phyloP scores from a whole-genome alignment of 164 flowering plant species.

The Umbellularia californica region DNA sequence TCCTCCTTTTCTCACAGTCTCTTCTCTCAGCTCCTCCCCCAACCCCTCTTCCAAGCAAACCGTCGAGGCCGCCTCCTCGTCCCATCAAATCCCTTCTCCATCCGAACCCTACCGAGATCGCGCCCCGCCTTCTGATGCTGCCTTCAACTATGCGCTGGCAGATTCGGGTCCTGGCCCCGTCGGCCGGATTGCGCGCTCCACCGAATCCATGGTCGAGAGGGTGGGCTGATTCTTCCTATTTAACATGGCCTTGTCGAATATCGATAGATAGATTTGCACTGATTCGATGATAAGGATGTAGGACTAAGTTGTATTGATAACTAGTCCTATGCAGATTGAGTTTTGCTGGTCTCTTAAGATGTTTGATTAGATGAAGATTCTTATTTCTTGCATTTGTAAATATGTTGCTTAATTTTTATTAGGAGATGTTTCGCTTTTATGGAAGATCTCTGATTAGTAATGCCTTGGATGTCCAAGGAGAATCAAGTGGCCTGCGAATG shows the following conservation, averaged over 20 bases:
- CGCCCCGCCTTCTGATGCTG: slow-evolving; percentile 17
- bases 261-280: neutral
- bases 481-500: too few species aligned
- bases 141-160: slow-evolving; percentile 31
- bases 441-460: too few species aligned
- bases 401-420: too few species aligned
- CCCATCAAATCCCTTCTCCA: slow-evolving; percentile 3
- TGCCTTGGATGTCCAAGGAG: too few species aligned
- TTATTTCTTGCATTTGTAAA: too few species aligned
- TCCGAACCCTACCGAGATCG: slow-evolving; percentile 20
- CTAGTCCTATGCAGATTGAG: neutral
- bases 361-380: too few species aligned
- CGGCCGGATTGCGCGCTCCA: slow-evolving; percentile 37
- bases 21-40: neutral
- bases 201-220: slow-evolving; percentile 68
- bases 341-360: too few species aligned
- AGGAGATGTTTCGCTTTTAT: too few species aligned
- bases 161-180: slow-evolving; percentile 32
- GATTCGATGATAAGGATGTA: too few species aligned
- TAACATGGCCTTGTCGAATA: neutral
- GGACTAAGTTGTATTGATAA: too few species aligned
- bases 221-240: slow-evolving; percentile 22
- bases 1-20: neutral
- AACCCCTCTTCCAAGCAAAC: slow-evolving; percentile 7
- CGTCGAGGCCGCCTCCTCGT: slow-evolving; percentile 16